phyloP scores from a whole-genome alignment of 768 basidiomycete species.

The Panaeolus papilionaceus region DNA sequence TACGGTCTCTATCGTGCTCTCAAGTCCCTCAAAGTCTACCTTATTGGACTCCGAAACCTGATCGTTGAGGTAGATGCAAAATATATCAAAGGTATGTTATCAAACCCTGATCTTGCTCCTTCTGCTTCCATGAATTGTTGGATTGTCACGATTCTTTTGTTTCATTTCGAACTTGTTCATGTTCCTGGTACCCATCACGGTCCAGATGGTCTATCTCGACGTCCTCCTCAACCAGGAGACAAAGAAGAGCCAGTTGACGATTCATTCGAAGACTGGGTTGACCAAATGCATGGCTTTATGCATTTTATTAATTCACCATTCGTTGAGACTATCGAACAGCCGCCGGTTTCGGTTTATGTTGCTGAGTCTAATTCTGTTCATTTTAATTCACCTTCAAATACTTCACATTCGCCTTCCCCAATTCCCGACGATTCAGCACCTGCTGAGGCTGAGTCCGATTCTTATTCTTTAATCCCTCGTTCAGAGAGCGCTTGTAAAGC shows the following conservation, averaged over 20 bases:
- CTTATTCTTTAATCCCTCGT: too few relatives aligned
- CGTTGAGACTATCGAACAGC: slow-evolving; percentile 13
- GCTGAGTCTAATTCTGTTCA: too few relatives aligned
- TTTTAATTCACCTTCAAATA: too few relatives aligned
- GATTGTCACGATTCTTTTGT: slow-evolving; percentile 22
- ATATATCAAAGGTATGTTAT: slow-evolving; percentile 40
- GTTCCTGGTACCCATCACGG: slow-evolving; percentile 16
- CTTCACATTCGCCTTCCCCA: too few relatives aligned
- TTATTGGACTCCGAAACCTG: too few relatives aligned
- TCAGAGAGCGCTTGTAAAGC: too few relatives aligned
- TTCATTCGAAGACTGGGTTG: too few relatives aligned
- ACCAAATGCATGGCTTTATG: slow-evolving; percentile 24
- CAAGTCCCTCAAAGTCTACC: slow-evolving; percentile 2
- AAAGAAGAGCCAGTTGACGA: too few relatives aligned
- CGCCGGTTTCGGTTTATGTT: neutral
- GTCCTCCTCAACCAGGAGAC: too few relatives aligned
- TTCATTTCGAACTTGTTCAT: slow-evolving; percentile 21
- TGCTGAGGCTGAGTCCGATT: too few relatives aligned
- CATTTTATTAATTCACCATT: slow-evolving; percentile 21
- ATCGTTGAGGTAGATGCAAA: slow-evolving; percentile 37
- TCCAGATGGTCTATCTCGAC: too few relatives aligned
- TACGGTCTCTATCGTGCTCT: slow-evolving; percentile 28
- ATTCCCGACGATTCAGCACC: too few relatives aligned
- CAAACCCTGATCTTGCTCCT: slow-evolving; percentile 24
- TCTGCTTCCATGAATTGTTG: slow-evolving; percentile 22